A percentile compares a stretch with the other conserved stretches of the same genome.
Evolutionary conservation across 2,329 filamentous ascomycete species (phyloP).

Genomic region (Talaromyces sp.): DNA sequence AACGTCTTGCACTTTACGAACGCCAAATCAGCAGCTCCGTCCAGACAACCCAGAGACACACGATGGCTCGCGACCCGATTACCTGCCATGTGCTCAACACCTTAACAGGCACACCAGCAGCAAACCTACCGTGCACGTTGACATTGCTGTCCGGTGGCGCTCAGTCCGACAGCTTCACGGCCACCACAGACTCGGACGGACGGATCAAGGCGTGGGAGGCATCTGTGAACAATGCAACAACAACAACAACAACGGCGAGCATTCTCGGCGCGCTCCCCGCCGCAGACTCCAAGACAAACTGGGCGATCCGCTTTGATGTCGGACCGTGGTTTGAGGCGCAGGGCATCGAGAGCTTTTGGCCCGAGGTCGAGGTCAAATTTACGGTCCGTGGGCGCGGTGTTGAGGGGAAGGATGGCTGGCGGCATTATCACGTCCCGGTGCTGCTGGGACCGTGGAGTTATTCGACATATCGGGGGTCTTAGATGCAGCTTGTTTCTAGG

Average conservation of each 20-base stretch:
- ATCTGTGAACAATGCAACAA: not conserved
- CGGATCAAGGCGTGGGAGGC: slow-evolving; percentile 32
- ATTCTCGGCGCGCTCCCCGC: slow-evolving; percentile 31
- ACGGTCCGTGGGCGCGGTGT: slow-evolving; percentile 40
- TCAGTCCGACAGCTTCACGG: slow-evolving; percentile 26
- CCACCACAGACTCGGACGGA: slow-evolving; percentile 43
- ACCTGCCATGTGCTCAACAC: slow-evolving; percentile 50
- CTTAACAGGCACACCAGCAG: slow-evolving; percentile 40
- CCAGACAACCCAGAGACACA: not conserved
- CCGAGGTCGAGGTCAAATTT: slow-evolving; percentile 48
- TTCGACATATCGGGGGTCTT: slow-evolving; percentile 48
- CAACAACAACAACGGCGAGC: slow-evolving; percentile 14
- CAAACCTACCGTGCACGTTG: slow-evolving; percentile 46
- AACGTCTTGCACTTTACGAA: slow-evolving; percentile 31
- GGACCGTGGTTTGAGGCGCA: slow-evolving; percentile 44
- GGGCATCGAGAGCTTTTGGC: slow-evolving; percentile 48
- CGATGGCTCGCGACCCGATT: slow-evolving; percentile 42
- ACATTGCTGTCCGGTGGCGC: slow-evolving; percentile 52
- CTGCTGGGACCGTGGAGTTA: slow-evolving; percentile 49
- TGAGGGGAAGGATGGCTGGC: slow-evolving; percentile 39
- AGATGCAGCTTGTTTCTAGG: slow-evolving; percentile 7
- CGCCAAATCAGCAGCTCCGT: slow-evolving; percentile 23
- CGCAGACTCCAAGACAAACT: slow-evolving; percentile 38
- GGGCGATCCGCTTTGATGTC: slow-evolving; percentile 43
- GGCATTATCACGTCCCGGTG: slow-evolving; percentile 50